These are phyloP conservation scores for Cucumis melo DNA, from an alignment of 306 rosid genomes.

Conservation along the genomic window DNA sequence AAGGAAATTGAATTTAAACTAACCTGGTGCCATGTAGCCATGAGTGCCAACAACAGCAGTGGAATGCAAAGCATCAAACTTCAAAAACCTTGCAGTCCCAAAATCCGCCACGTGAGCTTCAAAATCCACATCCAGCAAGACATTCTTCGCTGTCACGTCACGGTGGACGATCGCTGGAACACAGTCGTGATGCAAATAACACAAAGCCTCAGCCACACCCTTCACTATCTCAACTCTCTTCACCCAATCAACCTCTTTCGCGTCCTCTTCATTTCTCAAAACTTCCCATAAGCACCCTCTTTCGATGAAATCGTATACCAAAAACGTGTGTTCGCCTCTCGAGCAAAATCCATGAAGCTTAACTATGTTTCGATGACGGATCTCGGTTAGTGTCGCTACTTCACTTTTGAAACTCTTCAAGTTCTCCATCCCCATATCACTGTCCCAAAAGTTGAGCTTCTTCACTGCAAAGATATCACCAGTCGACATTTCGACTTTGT, in stretches of 20 bases:
- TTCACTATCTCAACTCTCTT: conserved; percentile 19
- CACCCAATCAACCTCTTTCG: conserved; percentile 20
- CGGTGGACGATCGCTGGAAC: conserved; percentile 19
- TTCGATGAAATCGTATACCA: conserved; percentile 26
- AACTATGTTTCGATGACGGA: not conserved
- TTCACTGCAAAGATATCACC: conserved; percentile 29
- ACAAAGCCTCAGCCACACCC: conserved; percentile 21
- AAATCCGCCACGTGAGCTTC: conserved; percentile 34
- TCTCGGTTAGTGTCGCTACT: conserved; percentile 20
- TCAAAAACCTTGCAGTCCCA: conserved; percentile 33
- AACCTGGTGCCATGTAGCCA: conserved; percentile 44
- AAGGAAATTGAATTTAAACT: too few species aligned
- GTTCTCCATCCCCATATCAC: conserved; percentile 11
- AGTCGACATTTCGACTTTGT: conserved; percentile 12
- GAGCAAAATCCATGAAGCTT: conserved; percentile 30
- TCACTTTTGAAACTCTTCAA: conserved; percentile 9
- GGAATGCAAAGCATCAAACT: conserved; percentile 19
- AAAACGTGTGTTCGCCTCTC: conserved; percentile 22
- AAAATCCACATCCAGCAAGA: conserved; percentile 17
- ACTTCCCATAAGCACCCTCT: conserved; percentile 20
- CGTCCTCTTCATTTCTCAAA: conserved; percentile 11
- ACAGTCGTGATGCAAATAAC: conserved; percentile 10
- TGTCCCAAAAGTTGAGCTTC: conserved; percentile 19
- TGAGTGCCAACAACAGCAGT: conserved; percentile 32
- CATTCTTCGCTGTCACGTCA: conserved; percentile 28